Base-by-base conservation (phyloP, 441 rosid species). In the Pelargonium australe region DNA sequence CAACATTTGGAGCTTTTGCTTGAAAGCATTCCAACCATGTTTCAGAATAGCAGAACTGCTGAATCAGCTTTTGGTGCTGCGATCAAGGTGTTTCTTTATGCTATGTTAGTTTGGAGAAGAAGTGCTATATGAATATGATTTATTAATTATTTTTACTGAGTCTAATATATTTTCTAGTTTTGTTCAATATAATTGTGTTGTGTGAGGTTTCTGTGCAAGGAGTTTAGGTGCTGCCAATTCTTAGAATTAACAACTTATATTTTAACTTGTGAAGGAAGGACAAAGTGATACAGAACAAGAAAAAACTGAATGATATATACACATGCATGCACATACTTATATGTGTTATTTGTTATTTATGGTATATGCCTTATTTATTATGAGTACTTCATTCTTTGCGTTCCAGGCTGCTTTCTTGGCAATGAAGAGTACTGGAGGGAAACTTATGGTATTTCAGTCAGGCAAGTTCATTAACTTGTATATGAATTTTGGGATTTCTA, bases 31-130 rank as follows among this genome's bases (percentile, higher is more conserved):
- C 99, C 99, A 25, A 79, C 85, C 37, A 90, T 90, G 97, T 95
- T 95, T 81, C 87, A 86, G 80, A 86, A 81, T 78, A 89, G 82
- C 81, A 87, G 74, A 86, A 89, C 83, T 68, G 90, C 96, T 47
- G 99, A 92, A 82, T 95, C 99, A 67, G 91, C 98, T 73, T 95
- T 95, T 81, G 94, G 96, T 81, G 97, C 98, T 69, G 98, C 97
- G 72, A 84, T 90, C 72, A 88, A 89, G 98, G 99, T 90, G 82
- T 76, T 80, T 43, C 45, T 13, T 51, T 34, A 47, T 31, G 57
- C 61, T 70, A n/a, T 7, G 19, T 7, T 13, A 34, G 11, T 47
- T 58, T 17, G 7, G 17, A 55, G 23, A 7, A 5, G 6, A 5
- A 55, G 11, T 19, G 19, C 25, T 7, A 17, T 57, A 57, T 57